Evolutionary conservation across 805 yeast genomes (phyloP).

Genomic region (Wickerhamiella dianesei): DNA sequence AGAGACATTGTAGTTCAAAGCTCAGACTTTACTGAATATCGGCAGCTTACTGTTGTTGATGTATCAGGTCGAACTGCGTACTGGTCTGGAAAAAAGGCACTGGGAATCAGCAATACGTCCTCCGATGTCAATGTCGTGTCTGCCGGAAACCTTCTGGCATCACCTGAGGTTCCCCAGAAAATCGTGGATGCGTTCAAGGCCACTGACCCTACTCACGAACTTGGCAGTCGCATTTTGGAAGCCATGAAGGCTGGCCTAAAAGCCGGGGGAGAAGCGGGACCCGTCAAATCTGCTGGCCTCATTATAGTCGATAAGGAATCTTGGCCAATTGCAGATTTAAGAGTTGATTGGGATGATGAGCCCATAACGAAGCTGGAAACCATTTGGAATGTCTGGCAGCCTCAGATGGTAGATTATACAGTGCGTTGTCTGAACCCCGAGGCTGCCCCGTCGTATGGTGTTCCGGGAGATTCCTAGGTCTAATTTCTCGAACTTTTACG

Average conservation of each 20-base stretch:
- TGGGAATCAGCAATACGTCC: constrained; percentile 9
- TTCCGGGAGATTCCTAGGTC: constrained; percentile 13
- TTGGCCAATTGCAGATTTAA: constrained; percentile 14
- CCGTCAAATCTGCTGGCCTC: constrained; percentile 13
- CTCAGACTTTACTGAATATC: constrained; percentile 5
- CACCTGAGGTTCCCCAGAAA: constrained; percentile 6
- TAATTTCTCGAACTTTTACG: not conserved
- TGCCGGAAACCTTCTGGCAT: constrained; percentile 13
- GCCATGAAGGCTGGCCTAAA: constrained; percentile 15
- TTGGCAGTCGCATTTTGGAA: constrained; percentile 10
- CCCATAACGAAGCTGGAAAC: constrained; percentile 9
- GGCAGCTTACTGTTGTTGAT: constrained; percentile 13
- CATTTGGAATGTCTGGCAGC: constrained; percentile 11
- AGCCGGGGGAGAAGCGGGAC: constrained; percentile 17
- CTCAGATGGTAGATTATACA: constrained; percentile 15
- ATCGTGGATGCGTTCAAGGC: constrained; percentile 8
- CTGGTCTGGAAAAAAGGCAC: constrained; percentile 12
- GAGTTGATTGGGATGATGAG: constrained; percentile 13
- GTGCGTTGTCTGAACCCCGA: constrained; percentile 11
- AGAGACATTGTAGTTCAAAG: constrained; percentile 3
- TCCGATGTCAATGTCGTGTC: constrained; percentile 8
- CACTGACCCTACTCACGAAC: constrained; percentile 4
- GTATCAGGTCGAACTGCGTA: constrained; percentile 8
- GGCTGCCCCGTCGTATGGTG: constrained; percentile 14
- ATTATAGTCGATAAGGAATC: constrained; percentile 9